Conservation (phyloP, 2,329 filamentous ascomycete species). For the Curvularia sp. region DNA sequence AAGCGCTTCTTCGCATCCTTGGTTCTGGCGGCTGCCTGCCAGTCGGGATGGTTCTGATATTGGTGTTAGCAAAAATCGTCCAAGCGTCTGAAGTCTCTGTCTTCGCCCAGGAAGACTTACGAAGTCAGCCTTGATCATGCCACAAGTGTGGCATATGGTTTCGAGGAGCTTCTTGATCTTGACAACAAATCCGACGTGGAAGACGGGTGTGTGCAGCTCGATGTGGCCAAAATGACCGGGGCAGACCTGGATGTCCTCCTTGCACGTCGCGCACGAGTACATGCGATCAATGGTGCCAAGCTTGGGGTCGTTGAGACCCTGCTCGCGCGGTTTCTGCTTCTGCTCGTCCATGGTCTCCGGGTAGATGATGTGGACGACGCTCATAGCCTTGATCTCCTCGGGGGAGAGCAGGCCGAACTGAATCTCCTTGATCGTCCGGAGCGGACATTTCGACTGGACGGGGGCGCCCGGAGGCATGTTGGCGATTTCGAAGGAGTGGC, state of each 20-base stretch:
- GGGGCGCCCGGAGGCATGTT: conserved; percentile 87
- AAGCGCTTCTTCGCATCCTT: conserved; percentile 96
- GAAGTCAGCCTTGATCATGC: conserved; percentile 95
- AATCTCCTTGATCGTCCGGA: conserved; percentile 98
- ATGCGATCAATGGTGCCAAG: conserved; percentile 95
- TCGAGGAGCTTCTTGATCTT: conserved; percentile 99
- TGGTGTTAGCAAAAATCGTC: conserved; percentile 64
- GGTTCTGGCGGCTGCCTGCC: conserved; percentile 78
- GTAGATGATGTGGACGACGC: conserved; percentile 93
- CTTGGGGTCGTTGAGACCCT: conserved; percentile 92
- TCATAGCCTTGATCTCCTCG: conserved; percentile 99
- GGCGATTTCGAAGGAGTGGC: conserved; percentile 27
- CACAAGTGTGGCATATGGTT: conserved; percentile 98
- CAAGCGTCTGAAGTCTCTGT: conserved; percentile 57
- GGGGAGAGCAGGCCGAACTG: conserved; percentile 98
- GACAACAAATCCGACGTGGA: conserved; percentile 91
- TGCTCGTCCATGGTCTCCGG: conserved; percentile 99
- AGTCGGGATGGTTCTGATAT: conserved; percentile 74
- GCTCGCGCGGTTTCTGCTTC: conserved; percentile 85
- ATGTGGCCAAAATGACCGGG: conserved; percentile 99
- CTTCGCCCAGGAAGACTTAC: conserved; percentile 77
- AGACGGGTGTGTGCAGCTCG: conserved; percentile 94
- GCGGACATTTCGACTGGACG: conserved; percentile 71
- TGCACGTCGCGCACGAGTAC: conserved; percentile 95
- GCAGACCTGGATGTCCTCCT: conserved; percentile 93